These are phyloP conservation scores for Gypsophila paniculata DNA, from an alignment of 179 eudicot species.

Conservation along the genomic window DNA sequence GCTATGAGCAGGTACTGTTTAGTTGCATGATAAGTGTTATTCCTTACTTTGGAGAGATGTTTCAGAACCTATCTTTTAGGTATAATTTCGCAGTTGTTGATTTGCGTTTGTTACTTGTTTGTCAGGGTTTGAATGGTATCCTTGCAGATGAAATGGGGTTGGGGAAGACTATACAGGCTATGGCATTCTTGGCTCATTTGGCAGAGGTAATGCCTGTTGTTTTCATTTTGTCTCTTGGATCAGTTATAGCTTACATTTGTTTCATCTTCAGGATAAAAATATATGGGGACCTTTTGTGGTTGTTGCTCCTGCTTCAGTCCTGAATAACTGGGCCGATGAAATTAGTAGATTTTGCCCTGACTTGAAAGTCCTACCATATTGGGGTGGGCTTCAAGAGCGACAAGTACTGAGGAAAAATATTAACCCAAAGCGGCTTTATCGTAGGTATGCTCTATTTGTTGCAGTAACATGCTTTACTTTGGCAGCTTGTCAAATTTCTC, in stretches of 20 bases:
- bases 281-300: constrained; percentile 99
- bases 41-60: constrained; percentile 9
- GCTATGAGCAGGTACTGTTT: constrained; percentile 75
- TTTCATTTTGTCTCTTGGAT: not conserved
- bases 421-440: constrained; percentile 95
- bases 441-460: constrained; percentile 49
- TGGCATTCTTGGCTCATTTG: constrained; percentile 97
- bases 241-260: constrained; percentile 18
- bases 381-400: constrained; percentile 96
- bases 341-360: constrained; percentile 94
- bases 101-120: constrained; percentile 14
- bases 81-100: constrained; percentile 17
- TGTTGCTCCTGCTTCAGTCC: constrained; percentile 97
- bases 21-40: constrained; percentile 2
- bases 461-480: not conserved
- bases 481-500: constrained; percentile 8
- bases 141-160: constrained; percentile 99
- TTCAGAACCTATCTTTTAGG: constrained; percentile 3
- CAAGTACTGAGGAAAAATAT: constrained; percentile 82
- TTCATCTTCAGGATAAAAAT: constrained; percentile 70
- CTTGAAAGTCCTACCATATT: constrained; percentile 85
- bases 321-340: constrained; percentile 99
- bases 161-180: constrained; percentile 97
- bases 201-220: constrained; percentile 62
- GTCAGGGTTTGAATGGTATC: constrained; percentile 93